phyloP scores from a whole-genome alignment of 495 filamentous ascomycete genomes.

The Neurospora tetraspora region DNA sequence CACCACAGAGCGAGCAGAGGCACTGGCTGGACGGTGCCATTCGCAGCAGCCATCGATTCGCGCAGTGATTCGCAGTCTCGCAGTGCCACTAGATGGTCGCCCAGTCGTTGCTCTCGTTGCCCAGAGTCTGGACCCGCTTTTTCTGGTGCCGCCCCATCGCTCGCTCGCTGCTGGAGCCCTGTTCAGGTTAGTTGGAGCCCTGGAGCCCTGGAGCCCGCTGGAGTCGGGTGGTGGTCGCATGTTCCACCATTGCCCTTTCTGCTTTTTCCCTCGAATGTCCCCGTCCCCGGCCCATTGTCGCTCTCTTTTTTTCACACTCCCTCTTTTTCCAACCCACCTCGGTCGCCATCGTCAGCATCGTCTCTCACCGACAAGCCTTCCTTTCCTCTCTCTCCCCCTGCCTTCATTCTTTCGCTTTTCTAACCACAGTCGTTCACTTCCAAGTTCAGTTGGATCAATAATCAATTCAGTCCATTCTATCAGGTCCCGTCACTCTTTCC shows the following conservation, averaged over 20 bases:
- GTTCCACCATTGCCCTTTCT: slow-evolving; percentile 16
- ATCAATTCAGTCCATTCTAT: slow-evolving; percentile 18
- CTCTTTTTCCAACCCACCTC: slow-evolving; percentile 25
- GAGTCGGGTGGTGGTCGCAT: slow-evolving; percentile 10
- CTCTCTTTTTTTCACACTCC: slow-evolving; percentile 19
- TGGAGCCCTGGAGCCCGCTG: neutral
- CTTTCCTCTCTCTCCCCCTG: slow-evolving; percentile 19
- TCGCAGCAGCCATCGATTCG: neutral
- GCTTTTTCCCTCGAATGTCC: slow-evolving; percentile 22
- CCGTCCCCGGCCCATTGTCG: slow-evolving; percentile 24
- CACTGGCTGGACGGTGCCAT: neutral
- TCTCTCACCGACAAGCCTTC: slow-evolving; percentile 21
- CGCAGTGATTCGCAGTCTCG: neutral
- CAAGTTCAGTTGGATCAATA: slow-evolving; percentile 11
- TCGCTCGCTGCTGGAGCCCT: neutral
- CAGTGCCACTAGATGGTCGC: neutral
- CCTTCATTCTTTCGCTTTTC: slow-evolving; percentile 23
- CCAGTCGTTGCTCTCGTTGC: neutral
- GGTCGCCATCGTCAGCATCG: slow-evolving; percentile 21
- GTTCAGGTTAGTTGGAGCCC: neutral
- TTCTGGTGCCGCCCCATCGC: neutral
- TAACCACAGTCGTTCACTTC: slow-evolving; percentile 34
- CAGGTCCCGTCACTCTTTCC: slow-evolving; percentile 31
- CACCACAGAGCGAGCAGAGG: neutral
- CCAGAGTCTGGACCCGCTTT: neutral